Conservation (phyloP, 2,329 filamentous ascomycete species). For the Fusarium graminum region DNA sequence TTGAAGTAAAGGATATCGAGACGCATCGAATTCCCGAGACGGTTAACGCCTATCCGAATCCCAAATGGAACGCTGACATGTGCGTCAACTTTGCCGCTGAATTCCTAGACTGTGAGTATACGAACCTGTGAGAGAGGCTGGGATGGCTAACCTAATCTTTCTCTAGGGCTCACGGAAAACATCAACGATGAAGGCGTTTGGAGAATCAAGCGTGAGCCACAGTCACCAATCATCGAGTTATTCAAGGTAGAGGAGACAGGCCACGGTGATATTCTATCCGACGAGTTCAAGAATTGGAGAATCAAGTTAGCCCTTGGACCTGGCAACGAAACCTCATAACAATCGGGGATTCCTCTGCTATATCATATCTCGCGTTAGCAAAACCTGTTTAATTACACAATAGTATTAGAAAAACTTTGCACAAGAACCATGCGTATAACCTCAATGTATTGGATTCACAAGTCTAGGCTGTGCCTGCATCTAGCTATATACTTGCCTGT, state of each 20-base stretch:
- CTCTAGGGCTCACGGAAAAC: constrained; percentile 71
- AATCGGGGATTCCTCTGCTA: background rate
- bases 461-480: constrained; percentile 30
- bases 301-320: constrained; percentile 64
- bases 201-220: constrained; percentile 77
- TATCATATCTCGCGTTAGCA: background rate
- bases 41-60: constrained; percentile 74
- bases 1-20: constrained; percentile 80
- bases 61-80: constrained; percentile 89
- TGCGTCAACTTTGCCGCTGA: constrained; percentile 90
- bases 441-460: constrained; percentile 10
- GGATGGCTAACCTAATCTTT: constrained; percentile 16
- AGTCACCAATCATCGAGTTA: constrained; percentile 76
- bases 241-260: constrained; percentile 78
- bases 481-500: constrained; percentile 29
- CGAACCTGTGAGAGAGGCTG: background rate
- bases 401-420: background rate
- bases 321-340: constrained; percentile 27
- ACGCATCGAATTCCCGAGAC: constrained; percentile 83
- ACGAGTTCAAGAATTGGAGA: constrained; percentile 82
- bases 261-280: constrained; percentile 80
- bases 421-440: background rate
- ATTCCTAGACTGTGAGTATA: constrained; percentile 79
- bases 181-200: constrained; percentile 82
- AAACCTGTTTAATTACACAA: background rate